phyloP scores from a whole-genome alignment of 106 monocot genomes.

The Dendrobium catenatum region DNA sequence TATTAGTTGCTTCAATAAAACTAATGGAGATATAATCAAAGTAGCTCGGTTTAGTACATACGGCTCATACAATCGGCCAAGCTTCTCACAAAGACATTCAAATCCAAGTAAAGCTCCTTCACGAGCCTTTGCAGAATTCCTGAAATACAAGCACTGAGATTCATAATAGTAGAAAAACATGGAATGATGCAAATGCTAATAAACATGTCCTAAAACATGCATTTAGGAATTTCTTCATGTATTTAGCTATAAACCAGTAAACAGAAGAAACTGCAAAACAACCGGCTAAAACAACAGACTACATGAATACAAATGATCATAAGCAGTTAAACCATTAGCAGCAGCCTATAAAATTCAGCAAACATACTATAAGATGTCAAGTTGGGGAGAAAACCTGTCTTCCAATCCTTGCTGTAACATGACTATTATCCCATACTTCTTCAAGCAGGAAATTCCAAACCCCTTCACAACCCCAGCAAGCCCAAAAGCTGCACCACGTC shows the following conservation, averaged over 20 bases:
- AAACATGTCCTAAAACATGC: not conserved
- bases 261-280: not conserved
- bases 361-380: not conserved
- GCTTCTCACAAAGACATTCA: conserved; percentile 97
- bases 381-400: conserved; percentile 54
- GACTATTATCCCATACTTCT: conserved; percentile 69
- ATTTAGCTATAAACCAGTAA: not conserved
- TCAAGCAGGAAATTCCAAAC: conserved; percentile 76
- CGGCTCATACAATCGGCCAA: conserved; percentile 97
- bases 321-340: not conserved
- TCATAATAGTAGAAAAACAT: not conserved
- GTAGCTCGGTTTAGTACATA: conserved; percentile 27
- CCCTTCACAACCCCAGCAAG: conserved; percentile 93
- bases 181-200: not conserved
- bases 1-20: not conserved
- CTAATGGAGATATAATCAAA: not conserved
- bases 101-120: conserved; percentile 95
- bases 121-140: conserved; percentile 85
- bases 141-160: conserved; percentile 13
- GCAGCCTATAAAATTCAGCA: not conserved
- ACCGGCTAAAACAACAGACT: not conserved
- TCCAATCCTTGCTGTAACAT: conserved; percentile 59
- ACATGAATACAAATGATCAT: not conserved
- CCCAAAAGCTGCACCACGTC: conserved; percentile 97
- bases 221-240: not conserved